Evolutionary conservation across 257 asterid species (phyloP).

Genomic region (Jaltomata sinuosa): DNA sequence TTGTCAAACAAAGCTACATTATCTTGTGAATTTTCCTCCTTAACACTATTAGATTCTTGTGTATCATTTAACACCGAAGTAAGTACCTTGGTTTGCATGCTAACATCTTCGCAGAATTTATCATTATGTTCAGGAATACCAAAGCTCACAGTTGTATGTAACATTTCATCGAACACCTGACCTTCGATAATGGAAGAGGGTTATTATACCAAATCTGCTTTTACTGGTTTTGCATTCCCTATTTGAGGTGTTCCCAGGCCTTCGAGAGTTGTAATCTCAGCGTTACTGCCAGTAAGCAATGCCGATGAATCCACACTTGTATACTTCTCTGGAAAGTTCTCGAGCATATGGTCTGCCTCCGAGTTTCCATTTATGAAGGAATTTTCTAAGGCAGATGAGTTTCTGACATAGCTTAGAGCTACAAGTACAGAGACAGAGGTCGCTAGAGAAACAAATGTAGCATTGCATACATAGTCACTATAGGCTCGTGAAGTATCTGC

Average conservation of each 20-base stretch:
- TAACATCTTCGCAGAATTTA: not conserved
- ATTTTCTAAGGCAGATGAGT: not conserved
- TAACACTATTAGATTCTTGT: not conserved
- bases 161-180: not conserved
- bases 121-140: not conserved
- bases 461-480: not conserved
- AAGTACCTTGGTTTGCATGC: not conserved
- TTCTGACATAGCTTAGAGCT: not conserved
- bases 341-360: not conserved
- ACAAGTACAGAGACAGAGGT: not conserved
- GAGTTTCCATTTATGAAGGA: not conserved
- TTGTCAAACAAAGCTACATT: not conserved
- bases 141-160: not conserved
- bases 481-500: not conserved
- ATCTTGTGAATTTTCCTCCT: not conserved
- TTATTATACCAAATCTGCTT: not conserved
- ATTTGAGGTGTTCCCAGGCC: not conserved
- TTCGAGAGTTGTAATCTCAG: not conserved
- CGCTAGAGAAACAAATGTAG: not conserved
- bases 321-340: not conserved
- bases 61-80: no score
- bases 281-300: not conserved
- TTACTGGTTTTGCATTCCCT: not conserved
- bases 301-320: not conserved
- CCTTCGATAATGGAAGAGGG: not conserved